phyloP scores from a whole-genome alignment of 169 alveolate species.

The Ophryocystis elektroscirrha region DNA sequence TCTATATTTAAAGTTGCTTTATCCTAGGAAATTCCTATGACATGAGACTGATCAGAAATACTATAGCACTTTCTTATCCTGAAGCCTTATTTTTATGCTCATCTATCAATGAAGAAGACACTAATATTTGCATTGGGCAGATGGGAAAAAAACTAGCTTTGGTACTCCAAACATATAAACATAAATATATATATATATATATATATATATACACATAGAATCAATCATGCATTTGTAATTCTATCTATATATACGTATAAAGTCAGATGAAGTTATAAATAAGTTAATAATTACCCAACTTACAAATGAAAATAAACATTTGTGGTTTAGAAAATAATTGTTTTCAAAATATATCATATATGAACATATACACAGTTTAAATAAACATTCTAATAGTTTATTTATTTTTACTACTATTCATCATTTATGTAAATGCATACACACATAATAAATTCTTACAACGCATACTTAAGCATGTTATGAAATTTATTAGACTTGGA shows the following conservation, averaged over 20 bases:
- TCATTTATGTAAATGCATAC: too few species aligned
- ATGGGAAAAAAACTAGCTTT: constrained; percentile 55
- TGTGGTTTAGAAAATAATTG: too few species aligned
- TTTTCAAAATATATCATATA: too few species aligned
- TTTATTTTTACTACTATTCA: too few species aligned
- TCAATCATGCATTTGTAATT: neutral
- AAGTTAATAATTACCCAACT: neutral
- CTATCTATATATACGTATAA: neutral
- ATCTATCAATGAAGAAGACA: constrained; percentile 54
- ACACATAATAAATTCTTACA: too few species aligned
- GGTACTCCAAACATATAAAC: constrained; percentile 16
- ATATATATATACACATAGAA: neutral
- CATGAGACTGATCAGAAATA: constrained; percentile 53
- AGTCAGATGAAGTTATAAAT: neutral
- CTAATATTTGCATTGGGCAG: constrained; percentile 54
- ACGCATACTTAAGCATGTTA: too few species aligned
- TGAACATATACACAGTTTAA: too few species aligned
- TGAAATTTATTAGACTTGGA: too few species aligned
- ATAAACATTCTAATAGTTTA: too few species aligned
- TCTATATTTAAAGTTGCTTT: neutral
- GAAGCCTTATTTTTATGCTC: constrained; percentile 46
- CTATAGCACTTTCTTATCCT: constrained; percentile 48
- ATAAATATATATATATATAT: constrained; percentile 9
- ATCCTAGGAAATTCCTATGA: constrained; percentile 41
- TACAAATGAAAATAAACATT: neutral